These are phyloP conservation scores for Coprinopsis strossmayeri DNA, from an alignment of 768 basidiomycete species.

Conservation along the genomic window DNA sequence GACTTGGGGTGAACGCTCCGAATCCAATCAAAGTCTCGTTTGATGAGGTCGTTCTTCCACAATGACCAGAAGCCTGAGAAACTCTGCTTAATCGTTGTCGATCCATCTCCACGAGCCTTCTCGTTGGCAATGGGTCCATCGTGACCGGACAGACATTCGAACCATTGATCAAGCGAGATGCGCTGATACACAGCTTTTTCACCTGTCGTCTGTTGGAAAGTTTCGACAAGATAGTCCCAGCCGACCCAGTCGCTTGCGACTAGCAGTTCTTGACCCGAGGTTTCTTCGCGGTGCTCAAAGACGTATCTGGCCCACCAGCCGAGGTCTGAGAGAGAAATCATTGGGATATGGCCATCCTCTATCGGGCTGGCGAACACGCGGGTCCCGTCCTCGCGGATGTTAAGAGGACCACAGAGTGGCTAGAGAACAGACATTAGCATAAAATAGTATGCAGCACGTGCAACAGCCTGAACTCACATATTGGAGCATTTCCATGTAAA, in stretches of 20 bases:
- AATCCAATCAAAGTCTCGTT: conserved; percentile 39
- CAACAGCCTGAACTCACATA: no score
- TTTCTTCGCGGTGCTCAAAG: conserved; percentile 28
- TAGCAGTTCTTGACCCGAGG: conserved; percentile 29
- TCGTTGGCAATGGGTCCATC: conserved; percentile 25
- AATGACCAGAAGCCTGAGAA: conserved; percentile 37
- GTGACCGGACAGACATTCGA: conserved; percentile 20
- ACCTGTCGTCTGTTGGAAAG: conserved; percentile 32
- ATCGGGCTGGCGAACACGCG: conserved; percentile 32
- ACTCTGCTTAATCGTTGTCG: conserved; percentile 30
- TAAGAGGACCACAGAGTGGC: conserved; percentile 27
- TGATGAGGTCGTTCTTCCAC: conserved; percentile 37
- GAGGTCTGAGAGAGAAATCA: conserved; percentile 33
- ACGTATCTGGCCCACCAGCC: conserved; percentile 35
- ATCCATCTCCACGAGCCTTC: conserved; percentile 21
- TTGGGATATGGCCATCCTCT: conserved; percentile 28
- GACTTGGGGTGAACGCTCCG: conserved; percentile 28
- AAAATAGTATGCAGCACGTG: no score
- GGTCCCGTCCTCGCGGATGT: conserved; percentile 30
- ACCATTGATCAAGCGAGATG: conserved; percentile 28
- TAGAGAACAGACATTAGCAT: no score
- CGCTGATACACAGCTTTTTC: conserved; percentile 26
- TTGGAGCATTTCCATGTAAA: conserved; percentile 36
- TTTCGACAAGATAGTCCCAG: conserved; percentile 29
- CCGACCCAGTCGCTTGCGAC: conserved; percentile 31